Percentiles rank a stretch among this genome's conserved stretches.
Evolutionary conservation across 441 rosid species (phyloP).

Genomic region (Corymbia calophylla): DNA sequence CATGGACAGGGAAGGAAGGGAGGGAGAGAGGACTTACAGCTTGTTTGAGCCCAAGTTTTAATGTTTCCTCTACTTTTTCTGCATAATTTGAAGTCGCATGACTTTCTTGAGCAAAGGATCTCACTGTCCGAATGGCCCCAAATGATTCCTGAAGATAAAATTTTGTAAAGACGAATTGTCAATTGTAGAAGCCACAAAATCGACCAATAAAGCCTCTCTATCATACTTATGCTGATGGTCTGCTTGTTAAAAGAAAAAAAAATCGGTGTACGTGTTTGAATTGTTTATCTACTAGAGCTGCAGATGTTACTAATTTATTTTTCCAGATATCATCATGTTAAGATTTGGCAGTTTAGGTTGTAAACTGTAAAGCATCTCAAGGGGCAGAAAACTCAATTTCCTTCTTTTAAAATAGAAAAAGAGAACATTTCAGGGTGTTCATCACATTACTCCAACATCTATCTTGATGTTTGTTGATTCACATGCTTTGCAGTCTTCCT

Average conservation of each 20-base stretch:
- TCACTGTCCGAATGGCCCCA: slow-evolving; percentile 92
- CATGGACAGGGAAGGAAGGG: background rate
- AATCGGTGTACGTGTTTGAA: background rate
- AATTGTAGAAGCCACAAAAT: background rate
- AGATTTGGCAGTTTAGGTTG: background rate
- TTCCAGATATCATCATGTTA: background rate
- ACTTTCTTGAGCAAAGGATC: slow-evolving; percentile 90
- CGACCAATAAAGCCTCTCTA: background rate
- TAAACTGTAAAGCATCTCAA: background rate
- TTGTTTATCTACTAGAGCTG: background rate
- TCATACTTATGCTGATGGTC: background rate
- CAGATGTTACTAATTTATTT: background rate
- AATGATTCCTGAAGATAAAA: slow-evolving; percentile 62
- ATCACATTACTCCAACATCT: background rate
- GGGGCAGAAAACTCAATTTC: background rate
- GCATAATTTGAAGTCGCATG: slow-evolving; percentile 66
- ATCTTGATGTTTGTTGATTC: background rate
- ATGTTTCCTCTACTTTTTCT: slow-evolving; percentile 79
- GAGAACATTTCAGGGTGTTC: background rate
- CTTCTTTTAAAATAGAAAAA: background rate
- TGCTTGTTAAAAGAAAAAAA: background rate
- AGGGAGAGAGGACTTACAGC: slow-evolving; percentile 43
- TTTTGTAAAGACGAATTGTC: background rate
- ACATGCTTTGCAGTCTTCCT: background rate
- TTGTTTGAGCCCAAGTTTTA: slow-evolving; percentile 81